Evolutionary conservation across 2,329 filamentous ascomycete species (phyloP), one percentile per base, ranked within the genome.

Genomic region (Coleophoma cylindrospora): DNA sequence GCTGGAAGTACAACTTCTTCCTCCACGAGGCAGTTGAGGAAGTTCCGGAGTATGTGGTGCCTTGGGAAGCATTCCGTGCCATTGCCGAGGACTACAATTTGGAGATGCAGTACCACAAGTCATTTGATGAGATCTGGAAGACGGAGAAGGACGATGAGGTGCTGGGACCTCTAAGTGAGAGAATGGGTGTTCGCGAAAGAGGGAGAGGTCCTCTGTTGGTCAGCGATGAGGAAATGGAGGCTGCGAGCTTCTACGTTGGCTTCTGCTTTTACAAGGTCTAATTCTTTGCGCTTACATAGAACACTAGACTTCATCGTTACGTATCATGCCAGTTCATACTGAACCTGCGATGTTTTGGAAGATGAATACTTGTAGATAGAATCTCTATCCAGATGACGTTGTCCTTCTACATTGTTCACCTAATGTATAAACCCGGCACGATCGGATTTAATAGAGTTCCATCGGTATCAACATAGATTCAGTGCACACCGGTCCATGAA

Each of bases 1-100:
- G 92, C 45, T 97, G 94, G 91, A 96, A 94, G 69, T 99, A 99
- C 72, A 95, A 84, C 64, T 99, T 96, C 74, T 95, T 91, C 68
- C 83, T 99, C 50, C 86, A 94, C 62, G 94, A 99, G 70, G 94
- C 94, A 0, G 94, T 99, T 17, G 92, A 97, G 67, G 89, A 91
- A 64, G 89, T 96, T 8, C 92, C 94, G 2, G 94, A 99, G 72
- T 99, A 96, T 66, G 92, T 99, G 1, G 94, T 99, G 1, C 94
- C 94, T 0, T 99, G 94, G 92, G 91, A 96, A 67, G 91, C 91
- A 1, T 97, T 99, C 73, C 89, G 94, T 70, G 91, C 90, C 22
- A 74, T 97, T 61, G 94, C 94, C 15, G 91, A 96, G 66, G 91
- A 97, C 65, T 99, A 92, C 75, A 96, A 96, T 61, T 81, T 99